phyloP scores from a whole-genome alignment of 1,284 basidiomycete species.

The Leccinum pachyderme region DNA sequence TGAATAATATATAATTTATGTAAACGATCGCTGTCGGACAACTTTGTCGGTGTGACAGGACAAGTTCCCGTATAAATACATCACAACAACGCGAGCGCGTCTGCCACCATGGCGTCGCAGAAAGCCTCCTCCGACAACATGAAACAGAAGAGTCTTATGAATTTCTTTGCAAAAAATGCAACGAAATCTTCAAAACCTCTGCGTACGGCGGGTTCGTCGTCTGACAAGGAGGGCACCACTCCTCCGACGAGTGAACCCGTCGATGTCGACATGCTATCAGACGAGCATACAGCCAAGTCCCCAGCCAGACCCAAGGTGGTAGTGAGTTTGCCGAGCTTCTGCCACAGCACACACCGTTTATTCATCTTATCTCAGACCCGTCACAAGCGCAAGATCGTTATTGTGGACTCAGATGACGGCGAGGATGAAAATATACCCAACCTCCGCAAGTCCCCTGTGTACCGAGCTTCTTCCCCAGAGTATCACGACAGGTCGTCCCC shows the following conservation, averaged over 20 bases:
- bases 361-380: slow-evolving; percentile 26
- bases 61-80: slow-evolving; percentile 17
- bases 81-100: slow-evolving; percentile 11
- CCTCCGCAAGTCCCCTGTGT: slow-evolving; percentile 17
- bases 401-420: slow-evolving; percentile 70
- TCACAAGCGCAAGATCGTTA: slow-evolving; percentile 66
- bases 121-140: slow-evolving; percentile 42
- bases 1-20: neutral
- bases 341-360: neutral
- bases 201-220: slow-evolving; percentile 45
- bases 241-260: slow-evolving; percentile 75
- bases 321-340: slow-evolving; percentile 13
- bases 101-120: slow-evolving; percentile 34
- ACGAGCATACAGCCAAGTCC: slow-evolving; percentile 41
- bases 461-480: slow-evolving; percentile 29
- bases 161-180: slow-evolving; percentile 58
- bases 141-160: slow-evolving; percentile 74
- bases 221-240: slow-evolving; percentile 46
- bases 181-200: slow-evolving; percentile 21
- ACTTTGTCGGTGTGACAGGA: neutral
- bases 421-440: slow-evolving; percentile 35
- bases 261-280: slow-evolving; percentile 67
- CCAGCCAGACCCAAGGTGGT: slow-evolving; percentile 11
- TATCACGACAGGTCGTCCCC: slow-evolving; percentile 24
- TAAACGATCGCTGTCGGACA: neutral